Base-by-base conservation (phyloP, 768 basidiomycete genomes). In the Infundibulicybe gibba region DNA sequence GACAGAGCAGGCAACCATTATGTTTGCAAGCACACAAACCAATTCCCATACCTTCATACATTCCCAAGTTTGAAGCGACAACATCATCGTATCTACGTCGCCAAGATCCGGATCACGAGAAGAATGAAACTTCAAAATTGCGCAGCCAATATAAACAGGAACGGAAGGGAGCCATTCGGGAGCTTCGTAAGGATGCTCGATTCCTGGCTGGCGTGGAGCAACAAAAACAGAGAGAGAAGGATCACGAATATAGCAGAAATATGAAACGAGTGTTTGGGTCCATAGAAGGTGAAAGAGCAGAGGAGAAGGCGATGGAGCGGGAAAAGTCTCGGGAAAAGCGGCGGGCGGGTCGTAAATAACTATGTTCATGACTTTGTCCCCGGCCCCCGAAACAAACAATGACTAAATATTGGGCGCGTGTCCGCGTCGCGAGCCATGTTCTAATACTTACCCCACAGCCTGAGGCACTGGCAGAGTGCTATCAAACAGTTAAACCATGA, bases 91-190 rank as follows among this genome's bases (percentile, higher is more conserved):
- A 88, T 61, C 67, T 85, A 50, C 85, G 85, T 42, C 73, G 75
- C 44, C 87, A 87, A 59, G 97, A 98, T 64, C 94, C 95, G 8
- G 94, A 99, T 64, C 83, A 82, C 50, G 94, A 95, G 58, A 83
- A 90, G 34, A 93, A 91, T 61, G 90, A 89, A 54, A 81, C 83
- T 0, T 68, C 85, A 48, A 98, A 97, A 65, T 67, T 99, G 58
- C 85, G 88, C 46, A 78, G 80, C 34, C 82, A 94, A 61, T 87
- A 93, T 72, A 94, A 94, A 70, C 87, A 98, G 69, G 97, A 98
- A 73, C 74, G 80, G 60, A 98, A 97, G 74, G 94, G 97, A 38
- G 97, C 97, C 4, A 93, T 99, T 51, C 76, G 95, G 40, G 97
- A 99, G 62, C 73, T 99, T 44, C 82, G 97, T 50, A 97, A 97